Evolutionary conservation across 768 basidiomycete species (phyloP).

Genomic region (Cystobasidium onofrii): DNA sequence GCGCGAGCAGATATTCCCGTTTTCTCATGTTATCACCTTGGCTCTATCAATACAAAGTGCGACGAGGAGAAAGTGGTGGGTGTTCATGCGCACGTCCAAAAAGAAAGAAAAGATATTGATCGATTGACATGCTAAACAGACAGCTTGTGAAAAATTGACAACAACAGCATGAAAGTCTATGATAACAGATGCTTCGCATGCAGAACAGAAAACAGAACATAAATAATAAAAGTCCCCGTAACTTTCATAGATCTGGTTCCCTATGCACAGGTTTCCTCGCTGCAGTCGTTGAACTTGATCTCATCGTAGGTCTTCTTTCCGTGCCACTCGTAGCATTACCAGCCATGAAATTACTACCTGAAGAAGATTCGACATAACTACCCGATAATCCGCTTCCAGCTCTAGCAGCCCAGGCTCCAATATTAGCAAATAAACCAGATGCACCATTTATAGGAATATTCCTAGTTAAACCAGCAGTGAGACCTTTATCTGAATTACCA

Average conservation of each 20-base stretch:
- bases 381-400: conserved; percentile 2
- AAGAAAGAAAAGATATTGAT: background rate
- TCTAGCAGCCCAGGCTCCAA: conserved; percentile 14
- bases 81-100: no score
- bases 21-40: no score
- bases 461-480: background rate
- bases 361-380: conserved; percentile 4
- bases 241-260: background rate
- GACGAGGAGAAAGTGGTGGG: no score
- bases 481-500: conserved; percentile 10
- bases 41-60: no score
- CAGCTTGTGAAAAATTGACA: background rate
- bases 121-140: no score
- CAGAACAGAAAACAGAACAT: background rate
- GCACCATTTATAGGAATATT: background rate
- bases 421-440: conserved; percentile 1
- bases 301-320: background rate
- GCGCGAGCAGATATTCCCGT: no score
- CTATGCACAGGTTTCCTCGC: background rate
- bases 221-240: no score
- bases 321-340: background rate
- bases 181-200: background rate
- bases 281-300: background rate
- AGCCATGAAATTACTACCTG: background rate
- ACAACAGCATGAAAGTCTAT: background rate